Percentiles rank a stretch among this genome's conserved stretches.
Conservation (phyloP, 116 monocot genomes). For the Posidonia oceanica region DNA sequence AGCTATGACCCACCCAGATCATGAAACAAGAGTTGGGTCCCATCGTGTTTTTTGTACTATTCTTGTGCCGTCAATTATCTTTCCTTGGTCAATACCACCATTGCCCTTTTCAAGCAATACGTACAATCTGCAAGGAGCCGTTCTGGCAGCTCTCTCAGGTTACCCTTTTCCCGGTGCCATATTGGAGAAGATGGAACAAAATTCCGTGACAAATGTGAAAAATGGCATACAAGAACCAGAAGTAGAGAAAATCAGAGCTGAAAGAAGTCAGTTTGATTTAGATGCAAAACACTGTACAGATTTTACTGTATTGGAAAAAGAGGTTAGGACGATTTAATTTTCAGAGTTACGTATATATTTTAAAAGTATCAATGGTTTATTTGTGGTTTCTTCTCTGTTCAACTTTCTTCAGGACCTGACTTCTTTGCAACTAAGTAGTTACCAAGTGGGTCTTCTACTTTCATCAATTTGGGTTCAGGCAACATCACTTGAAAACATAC, state of each 20-base stretch:
- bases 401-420: conserved; percentile 30
- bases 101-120: conserved; percentile 17
- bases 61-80: conserved; percentile 46
- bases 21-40: conserved; percentile 65
- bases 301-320: not conserved
- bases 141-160: conserved; percentile 44
- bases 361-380: not conserved
- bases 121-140: conserved; percentile 25
- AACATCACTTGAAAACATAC: conserved; percentile 47
- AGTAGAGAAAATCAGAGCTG: conserved; percentile 13
- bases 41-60: conserved; percentile 75
- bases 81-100: conserved; percentile 43
- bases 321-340: conserved; percentile 3
- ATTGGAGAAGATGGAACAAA: conserved; percentile 14
- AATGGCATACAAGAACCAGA: conserved; percentile 9
- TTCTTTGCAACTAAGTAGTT: conserved; percentile 64
- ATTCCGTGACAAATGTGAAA: conserved; percentile 6
- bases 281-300: conserved; percentile 5
- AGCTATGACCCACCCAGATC: conserved; percentile 83
- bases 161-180: conserved; percentile 37
- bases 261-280: not conserved
- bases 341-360: not conserved
- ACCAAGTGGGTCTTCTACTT: conserved; percentile 71
- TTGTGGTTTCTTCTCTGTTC: conserved; percentile 8
- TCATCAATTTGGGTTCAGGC: conserved; percentile 79